Percentiles rank a stretch among this genome's conserved stretches.
These are phyloP conservation scores for Colletotrichum sojae DNA, from an alignment of 2,329 filamentous ascomycete species.

Conservation along the genomic window DNA sequence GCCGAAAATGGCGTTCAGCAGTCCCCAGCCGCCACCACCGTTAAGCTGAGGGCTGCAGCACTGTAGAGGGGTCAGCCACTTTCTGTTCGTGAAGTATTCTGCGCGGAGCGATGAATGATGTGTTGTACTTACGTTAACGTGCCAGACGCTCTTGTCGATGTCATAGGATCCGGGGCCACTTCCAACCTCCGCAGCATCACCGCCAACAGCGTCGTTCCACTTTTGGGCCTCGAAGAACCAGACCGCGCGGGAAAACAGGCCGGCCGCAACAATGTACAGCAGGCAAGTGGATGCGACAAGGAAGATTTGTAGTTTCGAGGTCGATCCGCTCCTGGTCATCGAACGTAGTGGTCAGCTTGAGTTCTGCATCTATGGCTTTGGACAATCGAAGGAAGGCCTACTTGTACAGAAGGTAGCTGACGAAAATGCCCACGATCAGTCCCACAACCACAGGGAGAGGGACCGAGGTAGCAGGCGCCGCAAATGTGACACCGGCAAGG, in stretches of 20 bases:
- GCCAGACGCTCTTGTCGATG: slow-evolving; percentile 84
- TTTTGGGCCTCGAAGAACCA: slow-evolving; percentile 81
- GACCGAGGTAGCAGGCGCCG: slow-evolving; percentile 80
- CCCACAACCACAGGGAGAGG: slow-evolving; percentile 84
- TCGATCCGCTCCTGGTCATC: slow-evolving; percentile 56
- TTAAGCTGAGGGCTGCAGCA: slow-evolving; percentile 83
- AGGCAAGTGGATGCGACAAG: slow-evolving; percentile 87
- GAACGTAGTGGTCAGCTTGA: slow-evolving; percentile 6
- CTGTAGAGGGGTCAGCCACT: slow-evolving; percentile 52
- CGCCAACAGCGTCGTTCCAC: slow-evolving; percentile 77
- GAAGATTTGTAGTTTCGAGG: slow-evolving; percentile 75
- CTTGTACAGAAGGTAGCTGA: slow-evolving; percentile 86
- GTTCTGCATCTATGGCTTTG: background rate
- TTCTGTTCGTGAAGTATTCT: no score
- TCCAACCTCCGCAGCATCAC: slow-evolving; percentile 65
- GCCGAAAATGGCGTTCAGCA: slow-evolving; percentile 88
- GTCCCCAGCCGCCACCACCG: slow-evolving; percentile 85
- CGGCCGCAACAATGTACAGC: slow-evolving; percentile 86
- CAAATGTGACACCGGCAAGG: slow-evolving; percentile 85
- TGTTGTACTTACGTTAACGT: slow-evolving; percentile 76
- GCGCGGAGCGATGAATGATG: no score
- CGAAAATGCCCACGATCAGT: slow-evolving; percentile 73
- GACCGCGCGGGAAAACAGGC: slow-evolving; percentile 82
- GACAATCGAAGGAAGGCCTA: slow-evolving; percentile 55
- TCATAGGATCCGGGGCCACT: slow-evolving; percentile 83